Percentiles rank a stretch among this genome's conserved stretches.
Conservation (phyloP, 176 grass and related monocot species). For the Rhipidocladum racemiflorum region DNA sequence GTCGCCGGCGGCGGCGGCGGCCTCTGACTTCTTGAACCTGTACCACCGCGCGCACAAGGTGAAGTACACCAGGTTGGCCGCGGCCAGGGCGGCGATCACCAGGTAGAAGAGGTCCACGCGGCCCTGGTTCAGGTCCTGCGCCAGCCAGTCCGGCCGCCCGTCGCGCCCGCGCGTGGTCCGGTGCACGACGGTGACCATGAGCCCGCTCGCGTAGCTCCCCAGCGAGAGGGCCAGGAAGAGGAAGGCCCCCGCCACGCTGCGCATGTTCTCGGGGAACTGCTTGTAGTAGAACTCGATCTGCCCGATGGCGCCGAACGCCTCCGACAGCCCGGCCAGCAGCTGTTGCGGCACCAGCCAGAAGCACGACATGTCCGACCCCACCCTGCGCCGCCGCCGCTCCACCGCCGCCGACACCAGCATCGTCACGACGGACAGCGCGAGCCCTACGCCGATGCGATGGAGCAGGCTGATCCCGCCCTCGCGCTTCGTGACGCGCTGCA, state of each 20-base stretch:
- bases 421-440: slow-evolving; percentile 33
- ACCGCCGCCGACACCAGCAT: slow-evolving; percentile 44
- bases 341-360: slow-evolving; percentile 60
- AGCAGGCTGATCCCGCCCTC: too few relatives aligned
- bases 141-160: slow-evolving; percentile 43
- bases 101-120: slow-evolving; percentile 71
- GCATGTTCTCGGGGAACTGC: slow-evolving; percentile 79
- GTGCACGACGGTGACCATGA: slow-evolving; percentile 53
- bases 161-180: slow-evolving; percentile 6
- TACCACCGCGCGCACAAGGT: slow-evolving; percentile 59
- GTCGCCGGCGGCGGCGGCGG: neutral
- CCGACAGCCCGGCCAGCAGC: slow-evolving; percentile 41
- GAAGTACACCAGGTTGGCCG: slow-evolving; percentile 54
- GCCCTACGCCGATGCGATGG: too few relatives aligned
- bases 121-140: slow-evolving; percentile 45
- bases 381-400: slow-evolving; percentile 34
- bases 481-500: too few relatives aligned
- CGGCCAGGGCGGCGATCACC: slow-evolving; percentile 31
- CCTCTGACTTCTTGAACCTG: slow-evolving; percentile 45
- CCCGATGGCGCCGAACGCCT: slow-evolving; percentile 55
- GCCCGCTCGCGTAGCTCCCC: slow-evolving; percentile 44
- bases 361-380: slow-evolving; percentile 29
- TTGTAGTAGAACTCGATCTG: slow-evolving; percentile 72
- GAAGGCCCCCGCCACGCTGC: slow-evolving; percentile 54
- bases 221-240: slow-evolving; percentile 26